phyloP scores from a whole-genome alignment of 805 yeast genomes.

The Tetrapisispora iriomotensis region DNA sequence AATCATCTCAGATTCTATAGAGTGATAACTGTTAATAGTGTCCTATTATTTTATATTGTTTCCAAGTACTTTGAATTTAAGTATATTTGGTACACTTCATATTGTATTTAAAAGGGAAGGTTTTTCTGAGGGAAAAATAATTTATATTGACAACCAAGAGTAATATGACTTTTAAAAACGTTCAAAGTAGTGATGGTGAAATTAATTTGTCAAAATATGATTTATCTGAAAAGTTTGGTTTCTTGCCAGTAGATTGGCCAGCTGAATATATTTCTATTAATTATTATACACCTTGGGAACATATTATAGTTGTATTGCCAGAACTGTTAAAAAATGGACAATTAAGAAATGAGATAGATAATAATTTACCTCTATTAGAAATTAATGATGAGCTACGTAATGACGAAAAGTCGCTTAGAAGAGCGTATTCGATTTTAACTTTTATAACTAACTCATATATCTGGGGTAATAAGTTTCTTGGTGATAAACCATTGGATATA shows the following conservation, averaged over 20 bases:
- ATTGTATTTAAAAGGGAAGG: too few relatives aligned
- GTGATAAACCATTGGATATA: conserved; percentile 39
- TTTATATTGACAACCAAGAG: too few relatives aligned
- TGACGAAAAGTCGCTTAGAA: conserved; percentile 46
- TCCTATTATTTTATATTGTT: too few relatives aligned
- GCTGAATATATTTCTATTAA: conserved; percentile 45
- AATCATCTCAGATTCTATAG: too few relatives aligned
- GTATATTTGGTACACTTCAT: too few relatives aligned
- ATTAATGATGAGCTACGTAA: conserved; percentile 28
- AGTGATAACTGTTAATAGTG: too few relatives aligned
- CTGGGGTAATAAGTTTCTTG: conserved; percentile 54
- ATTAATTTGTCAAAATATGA: conserved; percentile 53
- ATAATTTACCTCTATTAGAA: conserved; percentile 43
- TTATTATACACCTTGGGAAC: conserved; percentile 75
- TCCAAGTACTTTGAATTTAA: too few relatives aligned
- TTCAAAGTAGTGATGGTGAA: neutral
- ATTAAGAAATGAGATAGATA: conserved; percentile 54
- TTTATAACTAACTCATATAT: conserved; percentile 83
- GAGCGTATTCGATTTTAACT: conserved; percentile 74
- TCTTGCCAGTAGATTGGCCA: conserved; percentile 65
- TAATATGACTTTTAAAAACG: too few relatives aligned
- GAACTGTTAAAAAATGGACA: conserved; percentile 50
- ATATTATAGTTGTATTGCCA: conserved; percentile 54
- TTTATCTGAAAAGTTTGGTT: conserved; percentile 63
- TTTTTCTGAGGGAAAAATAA: too few relatives aligned